Evolutionary conservation across 805 yeast genomes (phyloP), one percentile per base, ranked within the genome.

Genomic region (fission yeast (Schizosaccharomyces pombe)): DNA sequence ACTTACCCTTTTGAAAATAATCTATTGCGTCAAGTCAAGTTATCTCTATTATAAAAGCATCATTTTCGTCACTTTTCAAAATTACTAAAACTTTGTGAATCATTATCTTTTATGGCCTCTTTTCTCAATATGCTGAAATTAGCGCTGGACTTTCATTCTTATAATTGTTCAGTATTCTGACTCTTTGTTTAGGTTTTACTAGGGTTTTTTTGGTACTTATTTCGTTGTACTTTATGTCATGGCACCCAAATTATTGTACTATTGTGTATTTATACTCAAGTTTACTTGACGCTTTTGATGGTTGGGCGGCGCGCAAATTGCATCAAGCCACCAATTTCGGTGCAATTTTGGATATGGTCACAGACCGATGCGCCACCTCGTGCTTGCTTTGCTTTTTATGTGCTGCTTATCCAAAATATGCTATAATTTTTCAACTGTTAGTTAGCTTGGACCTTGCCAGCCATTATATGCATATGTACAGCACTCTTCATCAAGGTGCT

Each of bases 391-490:
- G 94, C 65, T 91, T 76, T 66, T 72, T 91, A 56, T 77, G 91
- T 60, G 79, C 83, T 37, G 70, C 82, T 52, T 89, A 84, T 63
- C 96, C 96, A 5, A 61, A 67, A 32, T 82, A 72, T 67, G 72
- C 76, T 54, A 67, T 83, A 11, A 59, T 78, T 6, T 87, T 89
- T 79, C 99, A 91, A 69, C 61, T 84, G 28, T 72, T 91, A 60
- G 79, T 87, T 53, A 82, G 93, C 9, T 71, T 91, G 61, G 74
- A 70, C 63, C 74, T 91, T 62, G 86, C 96, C 1, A 82, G 94
- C 54, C 99, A 91, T 66, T 91, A 91, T 70, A 84, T 91, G 83
- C 98, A 91, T 70, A 91, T 91, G 98, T 87, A 87, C 67, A 95
- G 97, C 47, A 82, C 85, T 69, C 71, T 87, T 61, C 74, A 79